Evolutionary conservation across 768 basidiomycete species (phyloP).

Genomic region (Kwoniella sp.): DNA sequence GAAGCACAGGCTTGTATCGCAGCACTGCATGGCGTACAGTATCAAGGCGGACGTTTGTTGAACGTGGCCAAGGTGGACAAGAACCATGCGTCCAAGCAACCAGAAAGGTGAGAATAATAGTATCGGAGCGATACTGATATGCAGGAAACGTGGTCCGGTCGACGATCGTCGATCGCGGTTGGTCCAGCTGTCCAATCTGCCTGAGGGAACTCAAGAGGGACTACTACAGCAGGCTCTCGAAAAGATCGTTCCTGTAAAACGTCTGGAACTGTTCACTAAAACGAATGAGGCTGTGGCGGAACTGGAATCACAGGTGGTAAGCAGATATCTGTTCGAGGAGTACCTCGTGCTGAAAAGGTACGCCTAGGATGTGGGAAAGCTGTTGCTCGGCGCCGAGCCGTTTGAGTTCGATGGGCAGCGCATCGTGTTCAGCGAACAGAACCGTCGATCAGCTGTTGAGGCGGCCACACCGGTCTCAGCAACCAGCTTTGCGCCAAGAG

Average conservation of each 20-base stretch:
- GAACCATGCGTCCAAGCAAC: slow-evolving; percentile 44
- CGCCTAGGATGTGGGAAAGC: slow-evolving; percentile 72
- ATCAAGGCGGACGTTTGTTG: slow-evolving; percentile 22
- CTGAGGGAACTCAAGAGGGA: slow-evolving; percentile 76
- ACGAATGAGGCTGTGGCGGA: slow-evolving; percentile 53
- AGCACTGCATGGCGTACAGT: slow-evolving; percentile 23
- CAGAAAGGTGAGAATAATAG: slow-evolving; percentile 21
- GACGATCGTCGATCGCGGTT: slow-evolving; percentile 59
- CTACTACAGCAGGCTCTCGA: slow-evolving; percentile 84
- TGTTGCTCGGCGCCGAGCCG: slow-evolving; percentile 68
- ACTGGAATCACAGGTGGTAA: slow-evolving; percentile 51
- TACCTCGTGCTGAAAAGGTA: slow-evolving; percentile 55
- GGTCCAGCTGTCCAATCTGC: slow-evolving; percentile 70
- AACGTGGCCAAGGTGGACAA: slow-evolving; percentile 50
- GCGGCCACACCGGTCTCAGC: not conserved
- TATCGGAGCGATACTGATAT: not conserved
- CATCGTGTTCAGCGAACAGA: slow-evolving; percentile 54
- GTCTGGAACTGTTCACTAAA: slow-evolving; percentile 67
- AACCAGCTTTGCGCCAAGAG: slow-evolving; percentile 29
- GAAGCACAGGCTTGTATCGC: slow-evolving; percentile 27
- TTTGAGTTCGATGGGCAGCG: slow-evolving; percentile 64
- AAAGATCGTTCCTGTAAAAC: slow-evolving; percentile 63
- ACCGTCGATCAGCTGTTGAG: not conserved
- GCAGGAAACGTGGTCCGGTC: slow-evolving; percentile 55
- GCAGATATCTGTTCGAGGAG: slow-evolving; percentile 56